These are phyloP conservation scores for Russula griseocarnosa DNA, from an alignment of 768 basidiomycete species.

Conservation along the genomic window DNA sequence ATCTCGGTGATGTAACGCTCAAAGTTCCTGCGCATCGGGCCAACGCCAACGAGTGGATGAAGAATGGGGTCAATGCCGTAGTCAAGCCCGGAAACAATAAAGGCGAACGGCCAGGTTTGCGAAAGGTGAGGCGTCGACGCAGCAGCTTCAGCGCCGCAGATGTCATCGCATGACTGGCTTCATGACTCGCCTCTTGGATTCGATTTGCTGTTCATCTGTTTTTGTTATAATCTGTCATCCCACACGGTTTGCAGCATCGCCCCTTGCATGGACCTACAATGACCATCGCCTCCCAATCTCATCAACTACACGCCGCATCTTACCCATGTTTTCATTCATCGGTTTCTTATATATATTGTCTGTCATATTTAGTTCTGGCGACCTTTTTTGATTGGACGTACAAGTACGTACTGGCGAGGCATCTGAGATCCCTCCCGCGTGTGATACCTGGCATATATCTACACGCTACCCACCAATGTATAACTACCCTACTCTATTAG, in stretches of 20 bases:
- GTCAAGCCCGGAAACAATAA: constrained; percentile 65
- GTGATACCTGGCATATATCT: constrained; percentile 26
- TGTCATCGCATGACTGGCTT: constrained; percentile 58
- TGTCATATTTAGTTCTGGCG: constrained; percentile 22
- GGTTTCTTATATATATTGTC: constrained; percentile 21
- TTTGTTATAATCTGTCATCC: constrained; percentile 17
- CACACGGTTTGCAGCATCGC: constrained; percentile 15
- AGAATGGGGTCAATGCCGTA: constrained; percentile 60
- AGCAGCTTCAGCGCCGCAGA: constrained; percentile 89
- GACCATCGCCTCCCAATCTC: not conserved
- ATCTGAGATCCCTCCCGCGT: constrained; percentile 24
- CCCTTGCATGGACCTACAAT: constrained; percentile 15
- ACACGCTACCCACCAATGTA: constrained; percentile 25
- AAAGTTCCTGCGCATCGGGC: constrained; percentile 37
- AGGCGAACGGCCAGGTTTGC: constrained; percentile 66
- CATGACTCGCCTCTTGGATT: constrained; percentile 13
- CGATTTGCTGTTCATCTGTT: constrained; percentile 12
- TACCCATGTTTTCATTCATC: constrained; percentile 17
- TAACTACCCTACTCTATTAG: constrained; percentile 28
- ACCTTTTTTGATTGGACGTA: constrained; percentile 20
- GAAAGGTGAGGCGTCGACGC: constrained; percentile 68
- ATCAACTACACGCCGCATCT: constrained; percentile 16
- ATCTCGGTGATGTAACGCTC: constrained; percentile 47
- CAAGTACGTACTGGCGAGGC: constrained; percentile 19
- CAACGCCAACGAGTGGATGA: constrained; percentile 59